These are phyloP conservation scores for Penicillium ochrochloron DNA, from an alignment of 495 filamentous ascomycete genomes.

Conservation along the genomic window DNA sequence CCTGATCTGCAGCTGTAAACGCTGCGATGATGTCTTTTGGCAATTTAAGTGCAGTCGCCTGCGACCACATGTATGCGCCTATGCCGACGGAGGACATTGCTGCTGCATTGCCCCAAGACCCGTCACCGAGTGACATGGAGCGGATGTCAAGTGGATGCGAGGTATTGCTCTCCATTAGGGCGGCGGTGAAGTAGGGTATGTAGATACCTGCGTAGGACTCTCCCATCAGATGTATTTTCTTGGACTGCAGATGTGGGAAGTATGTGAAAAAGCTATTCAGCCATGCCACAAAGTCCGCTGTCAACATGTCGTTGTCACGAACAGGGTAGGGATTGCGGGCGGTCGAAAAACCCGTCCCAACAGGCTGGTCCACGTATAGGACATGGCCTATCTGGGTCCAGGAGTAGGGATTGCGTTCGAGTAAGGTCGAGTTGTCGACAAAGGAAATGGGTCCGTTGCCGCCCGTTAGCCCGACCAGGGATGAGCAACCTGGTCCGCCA, in stretches of 20 bases:
- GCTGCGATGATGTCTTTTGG: slow-evolving; percentile 33
- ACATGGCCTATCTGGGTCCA: slow-evolving; percentile 48
- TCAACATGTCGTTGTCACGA: slow-evolving; percentile 34
- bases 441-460: slow-evolving; percentile 40
- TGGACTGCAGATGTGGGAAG: slow-evolving; percentile 39
- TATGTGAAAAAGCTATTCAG: slow-evolving; percentile 40
- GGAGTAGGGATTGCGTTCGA: slow-evolving; percentile 38
- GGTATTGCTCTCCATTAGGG: slow-evolving; percentile 36
- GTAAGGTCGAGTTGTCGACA: slow-evolving; percentile 31
- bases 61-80: slow-evolving; percentile 33
- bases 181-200: slow-evolving; percentile 47
- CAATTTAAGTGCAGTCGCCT: slow-evolving; percentile 28
- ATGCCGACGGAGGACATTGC: slow-evolving; percentile 38
- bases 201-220: slow-evolving; percentile 50
- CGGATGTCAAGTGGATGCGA: slow-evolving; percentile 37
- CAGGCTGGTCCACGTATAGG: slow-evolving; percentile 50
- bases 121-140: slow-evolving; percentile 44
- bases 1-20: slow-evolving; percentile 36
- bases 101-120: slow-evolving; percentile 41
- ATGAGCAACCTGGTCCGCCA: slow-evolving; percentile 71
- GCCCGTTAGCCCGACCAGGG: slow-evolving; percentile 61
- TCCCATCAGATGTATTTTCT: slow-evolving; percentile 46
- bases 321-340: slow-evolving; percentile 39
- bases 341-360: slow-evolving; percentile 44
- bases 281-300: slow-evolving; percentile 43